phyloP scores from a whole-genome alignment of 2,329 filamentous ascomycete genomes.

The Nemania sp. region DNA sequence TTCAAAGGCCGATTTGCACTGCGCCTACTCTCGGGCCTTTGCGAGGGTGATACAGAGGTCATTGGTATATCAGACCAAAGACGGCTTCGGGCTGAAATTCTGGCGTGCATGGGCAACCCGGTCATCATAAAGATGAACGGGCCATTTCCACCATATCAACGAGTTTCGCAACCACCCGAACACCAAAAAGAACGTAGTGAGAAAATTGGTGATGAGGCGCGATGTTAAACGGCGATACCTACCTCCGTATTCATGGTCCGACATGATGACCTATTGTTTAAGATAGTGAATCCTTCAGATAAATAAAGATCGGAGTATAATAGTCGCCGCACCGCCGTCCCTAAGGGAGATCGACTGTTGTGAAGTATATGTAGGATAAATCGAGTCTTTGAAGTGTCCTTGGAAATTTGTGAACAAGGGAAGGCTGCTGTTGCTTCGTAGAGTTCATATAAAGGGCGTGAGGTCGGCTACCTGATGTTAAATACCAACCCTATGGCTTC shows the following conservation, averaged over 20 bases:
- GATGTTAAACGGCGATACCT: conserved; percentile 41
- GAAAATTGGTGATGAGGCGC: too few species aligned
- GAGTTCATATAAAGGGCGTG: neutral
- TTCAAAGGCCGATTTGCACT: too few species aligned
- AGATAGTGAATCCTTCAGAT: neutral
- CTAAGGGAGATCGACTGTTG: too few species aligned
- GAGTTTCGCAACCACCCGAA: too few species aligned
- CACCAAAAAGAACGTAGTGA: too few species aligned
- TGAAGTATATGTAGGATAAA: too few species aligned
- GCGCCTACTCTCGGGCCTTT: neutral
- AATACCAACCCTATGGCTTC: neutral
- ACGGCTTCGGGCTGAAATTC: neutral
- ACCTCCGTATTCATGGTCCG: conserved; percentile 69
- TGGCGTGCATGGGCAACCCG: neutral
- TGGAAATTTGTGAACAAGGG: conserved; percentile 7
- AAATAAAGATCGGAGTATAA: neutral
- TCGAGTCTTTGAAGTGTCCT: too few species aligned
- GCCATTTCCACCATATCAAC: neutral
- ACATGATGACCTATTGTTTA: conserved; percentile 51
- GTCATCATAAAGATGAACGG: neutral
- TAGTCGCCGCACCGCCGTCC: too few species aligned
- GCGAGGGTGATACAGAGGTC: neutral
- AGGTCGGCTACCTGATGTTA: neutral
- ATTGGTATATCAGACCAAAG: too few species aligned
- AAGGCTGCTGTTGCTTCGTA: conserved; percentile 13